Evolutionary conservation across 2,329 filamentous ascomycete species (phyloP), one percentile per base, ranked within the genome.

Genomic region (Bretziella fagacearum): DNA sequence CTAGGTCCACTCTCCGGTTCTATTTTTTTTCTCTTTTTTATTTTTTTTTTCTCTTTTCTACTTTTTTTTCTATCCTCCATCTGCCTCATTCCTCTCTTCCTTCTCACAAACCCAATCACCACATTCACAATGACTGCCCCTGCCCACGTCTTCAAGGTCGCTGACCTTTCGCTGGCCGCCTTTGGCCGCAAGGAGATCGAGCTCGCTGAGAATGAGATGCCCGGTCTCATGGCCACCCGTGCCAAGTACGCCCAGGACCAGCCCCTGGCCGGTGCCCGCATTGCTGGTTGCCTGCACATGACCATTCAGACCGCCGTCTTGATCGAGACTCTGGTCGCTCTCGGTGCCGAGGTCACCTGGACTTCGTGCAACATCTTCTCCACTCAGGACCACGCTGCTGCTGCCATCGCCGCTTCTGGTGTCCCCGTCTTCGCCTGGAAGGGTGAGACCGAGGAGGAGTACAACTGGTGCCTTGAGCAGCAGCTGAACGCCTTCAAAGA

Each of bases 321-420:
- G 61, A 98, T 98, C 68, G 91, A 98, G 80, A 98, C 91, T 56
- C 80, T 98, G 63, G 83, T 75, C 60, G 73, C 81, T 57, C 85
- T 98, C 60, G 91, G 91, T 70, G 91, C 91, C 60, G 91, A 96
- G 77, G 83, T 96, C 59, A 98, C 91, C 63, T 96, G 91, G 91
- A 83, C 89, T 53, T 91, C 83, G 59, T 98, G 91, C 82, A 96
- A 98, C 79, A 96, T 98, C 69, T 98, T 95, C 81, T 91, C 83
- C 65, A 96, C 89, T 59, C 89, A 95, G 70, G 91, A 96, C 71
- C 89, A 96, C 70, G 91, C 91, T 59, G 91, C 91, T 47, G 87
- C 91, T 56, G 91, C 91, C 65, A 95, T 98, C 69, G 91, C 91
- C 57, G 91, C 89, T 49, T 73, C 79, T 47, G 91, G 89, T 65